Conservation (phyloP, 192 early-diverging fungal species). For the Mortierella hygrophila region DNA sequence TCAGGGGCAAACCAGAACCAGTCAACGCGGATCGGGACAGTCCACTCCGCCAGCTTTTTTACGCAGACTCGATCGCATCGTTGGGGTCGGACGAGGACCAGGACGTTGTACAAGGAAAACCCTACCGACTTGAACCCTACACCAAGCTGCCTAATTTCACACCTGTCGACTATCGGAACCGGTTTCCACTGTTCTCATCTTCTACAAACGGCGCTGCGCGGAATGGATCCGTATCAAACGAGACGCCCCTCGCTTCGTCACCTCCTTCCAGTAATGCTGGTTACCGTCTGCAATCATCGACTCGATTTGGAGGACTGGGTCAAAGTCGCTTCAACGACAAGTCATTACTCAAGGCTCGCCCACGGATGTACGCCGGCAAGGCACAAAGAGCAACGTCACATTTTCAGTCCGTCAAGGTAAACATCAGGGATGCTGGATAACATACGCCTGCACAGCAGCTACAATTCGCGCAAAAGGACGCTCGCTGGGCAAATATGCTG, state of each 20-base stretch:
- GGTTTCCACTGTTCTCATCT: not conserved
- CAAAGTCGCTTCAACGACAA: constrained; percentile 27
- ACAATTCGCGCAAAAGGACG: not conserved
- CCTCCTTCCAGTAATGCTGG: not conserved
- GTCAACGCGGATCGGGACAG: constrained; percentile 14
- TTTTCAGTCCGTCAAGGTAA: constrained; percentile 46
- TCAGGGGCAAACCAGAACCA: constrained; percentile 10
- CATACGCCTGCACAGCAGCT: not conserved
- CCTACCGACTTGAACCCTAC: constrained; percentile 47
- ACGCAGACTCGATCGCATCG: not conserved
- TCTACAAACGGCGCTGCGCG: not conserved
- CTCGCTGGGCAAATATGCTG: not conserved
- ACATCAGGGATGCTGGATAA: not conserved
- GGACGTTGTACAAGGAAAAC: constrained; percentile 1
- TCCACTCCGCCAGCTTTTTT: too few species aligned
- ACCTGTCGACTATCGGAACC: constrained; percentile 24
- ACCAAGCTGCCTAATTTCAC: constrained; percentile 30
- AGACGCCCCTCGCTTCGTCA: not conserved
- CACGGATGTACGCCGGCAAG: constrained; percentile 48
- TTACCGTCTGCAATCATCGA: not conserved
- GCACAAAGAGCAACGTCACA: constrained; percentile 33
- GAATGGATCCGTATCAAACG: not conserved
- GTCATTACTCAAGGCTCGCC: constrained; percentile 32
- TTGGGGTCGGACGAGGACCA: not conserved
- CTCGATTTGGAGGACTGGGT: not conserved